These are phyloP conservation scores for Hyaloscypha hepaticicola DNA, from an alignment of 495 filamentous ascomycete species.

Conservation along the genomic window DNA sequence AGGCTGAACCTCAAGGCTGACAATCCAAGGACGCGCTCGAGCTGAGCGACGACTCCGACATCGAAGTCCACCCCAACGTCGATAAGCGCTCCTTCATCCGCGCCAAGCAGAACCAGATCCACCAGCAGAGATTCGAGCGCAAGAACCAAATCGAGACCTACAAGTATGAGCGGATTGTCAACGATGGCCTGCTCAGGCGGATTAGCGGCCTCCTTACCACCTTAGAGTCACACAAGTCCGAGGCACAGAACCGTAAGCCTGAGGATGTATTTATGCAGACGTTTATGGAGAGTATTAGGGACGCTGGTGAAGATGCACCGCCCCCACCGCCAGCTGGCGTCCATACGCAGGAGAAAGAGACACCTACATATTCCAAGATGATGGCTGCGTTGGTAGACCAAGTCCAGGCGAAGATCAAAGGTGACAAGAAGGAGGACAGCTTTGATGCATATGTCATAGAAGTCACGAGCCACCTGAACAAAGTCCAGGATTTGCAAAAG, in stretches of 20 bases:
- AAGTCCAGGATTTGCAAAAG: constrained; percentile 74
- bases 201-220: constrained; percentile 74
- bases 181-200: constrained; percentile 81
- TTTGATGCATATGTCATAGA: constrained; percentile 73
- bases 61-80: constrained; percentile 98
- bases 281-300: constrained; percentile 72
- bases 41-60: constrained; percentile 95
- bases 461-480: constrained; percentile 68
- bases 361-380: constrained; percentile 91
- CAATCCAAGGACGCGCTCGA: constrained; percentile 73
- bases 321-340: constrained; percentile 72
- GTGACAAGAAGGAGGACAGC: constrained; percentile 59
- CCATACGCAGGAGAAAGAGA: constrained; percentile 68
- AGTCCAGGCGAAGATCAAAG: constrained; percentile 85
- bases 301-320: constrained; percentile 71
- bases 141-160: constrained; percentile 85
- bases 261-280: constrained; percentile 84
- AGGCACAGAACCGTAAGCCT: constrained; percentile 59
- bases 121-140: constrained; percentile 79
- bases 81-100: constrained; percentile 98
- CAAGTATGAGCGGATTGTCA: constrained; percentile 90
- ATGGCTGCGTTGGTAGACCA: constrained; percentile 89
- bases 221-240: constrained; percentile 65
- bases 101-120: constrained; percentile 96
- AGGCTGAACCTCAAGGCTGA: constrained; percentile 28